Base-by-base conservation (phyloP, 2,329 filamentous ascomycete species). In the Microcyclospora tardicrescens region DNA sequence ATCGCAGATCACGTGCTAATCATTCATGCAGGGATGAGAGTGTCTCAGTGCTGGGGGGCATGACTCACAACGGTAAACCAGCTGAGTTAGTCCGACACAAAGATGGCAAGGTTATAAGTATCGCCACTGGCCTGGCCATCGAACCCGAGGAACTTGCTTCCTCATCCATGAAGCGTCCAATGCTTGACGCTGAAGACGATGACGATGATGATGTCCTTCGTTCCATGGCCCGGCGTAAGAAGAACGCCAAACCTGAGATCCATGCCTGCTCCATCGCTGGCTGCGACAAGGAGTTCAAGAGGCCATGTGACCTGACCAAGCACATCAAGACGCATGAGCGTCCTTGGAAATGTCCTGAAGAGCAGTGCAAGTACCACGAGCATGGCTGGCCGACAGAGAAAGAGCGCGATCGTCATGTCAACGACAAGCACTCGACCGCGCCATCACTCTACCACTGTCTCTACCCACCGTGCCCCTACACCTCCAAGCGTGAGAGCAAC, bases 241-340 rank as follows among this genome's bases (percentile, higher is more conserved):
- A 94, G 75, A 89, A 89, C 43, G 84, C 85, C 28, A 57, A 57
- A 38, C 54, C 56, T 19, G 56, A 58, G 46, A 59, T 57, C 16
- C 57, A 61, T 37, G 50, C 48, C 24, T 60, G 58, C 44, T 84
- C 89, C 62, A 81, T 93, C 61, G 19, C 19, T 8, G 19, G 19
- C 19, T 96, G 89, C 65, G 78, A 76, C 61, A 95, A 94, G 65
- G 77, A 89, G 61, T 96, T 96, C 68, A 93, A 91, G 64, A 80
- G 91, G 45, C 85, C 85, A n/a, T 96, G 91, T 62, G 91, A 98
- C 60, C 69, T 96, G 42, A 95, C 86, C 49, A 96, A 96, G 70
- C 91, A 98, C 64, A 83, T 93, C 66, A 98, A 96, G 71, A 96
- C 89, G 0, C 91, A 98, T 61, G 86, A 84, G 40, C 83, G 91